These are phyloP conservation scores for Moniliella sp. DNA, from an alignment of 1,284 basidiomycete genomes.

Conservation along the genomic window DNA sequence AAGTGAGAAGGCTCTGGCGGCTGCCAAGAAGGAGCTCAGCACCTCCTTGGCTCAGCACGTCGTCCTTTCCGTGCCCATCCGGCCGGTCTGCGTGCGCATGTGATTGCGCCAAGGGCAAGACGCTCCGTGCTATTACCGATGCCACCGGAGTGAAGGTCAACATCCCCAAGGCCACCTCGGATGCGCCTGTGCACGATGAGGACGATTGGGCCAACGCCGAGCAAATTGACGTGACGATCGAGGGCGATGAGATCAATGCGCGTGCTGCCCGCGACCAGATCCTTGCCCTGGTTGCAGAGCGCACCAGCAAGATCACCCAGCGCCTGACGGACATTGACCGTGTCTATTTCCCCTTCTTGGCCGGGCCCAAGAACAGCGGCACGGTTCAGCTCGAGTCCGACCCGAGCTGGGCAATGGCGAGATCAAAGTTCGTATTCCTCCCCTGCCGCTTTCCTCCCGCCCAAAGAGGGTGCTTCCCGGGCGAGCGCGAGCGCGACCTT, in stretches of 20 bases:
- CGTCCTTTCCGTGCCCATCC: slow-evolving; percentile 56
- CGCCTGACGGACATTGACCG: slow-evolving; percentile 66
- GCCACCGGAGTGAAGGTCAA: slow-evolving; percentile 60
- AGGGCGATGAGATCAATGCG: slow-evolving; percentile 60
- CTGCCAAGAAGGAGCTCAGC: slow-evolving; percentile 60
- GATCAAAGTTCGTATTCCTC: slow-evolving; percentile 39
- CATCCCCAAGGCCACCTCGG: slow-evolving; percentile 71
- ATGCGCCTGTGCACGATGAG: slow-evolving; percentile 44
- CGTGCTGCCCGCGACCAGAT: slow-evolving; percentile 59
- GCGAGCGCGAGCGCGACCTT: slow-evolving; percentile 17
- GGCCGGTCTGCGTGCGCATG: slow-evolving; percentile 60
- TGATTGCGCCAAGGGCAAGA: slow-evolving; percentile 81
- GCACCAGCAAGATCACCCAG: slow-evolving; percentile 55
- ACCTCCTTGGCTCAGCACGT: slow-evolving; percentile 57
- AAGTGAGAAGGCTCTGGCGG: slow-evolving; percentile 63
- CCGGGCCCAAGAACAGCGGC: slow-evolving; percentile 43
- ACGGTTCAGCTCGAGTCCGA: slow-evolving; percentile 39
- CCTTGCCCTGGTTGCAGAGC: slow-evolving; percentile 64
- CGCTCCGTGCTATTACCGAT: slow-evolving; percentile 76
- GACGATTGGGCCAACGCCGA: slow-evolving; percentile 42
- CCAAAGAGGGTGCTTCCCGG: slow-evolving; percentile 33
- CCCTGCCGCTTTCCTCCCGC: slow-evolving; percentile 29
- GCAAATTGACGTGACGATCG: slow-evolving; percentile 62
- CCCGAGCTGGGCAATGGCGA: slow-evolving; percentile 34
- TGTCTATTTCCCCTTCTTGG: slow-evolving; percentile 66